Evolutionary conservation across 805 yeast genomes (phyloP), one percentile per base, ranked within the genome.

Genomic region (Metschnikowia continentalis): DNA sequence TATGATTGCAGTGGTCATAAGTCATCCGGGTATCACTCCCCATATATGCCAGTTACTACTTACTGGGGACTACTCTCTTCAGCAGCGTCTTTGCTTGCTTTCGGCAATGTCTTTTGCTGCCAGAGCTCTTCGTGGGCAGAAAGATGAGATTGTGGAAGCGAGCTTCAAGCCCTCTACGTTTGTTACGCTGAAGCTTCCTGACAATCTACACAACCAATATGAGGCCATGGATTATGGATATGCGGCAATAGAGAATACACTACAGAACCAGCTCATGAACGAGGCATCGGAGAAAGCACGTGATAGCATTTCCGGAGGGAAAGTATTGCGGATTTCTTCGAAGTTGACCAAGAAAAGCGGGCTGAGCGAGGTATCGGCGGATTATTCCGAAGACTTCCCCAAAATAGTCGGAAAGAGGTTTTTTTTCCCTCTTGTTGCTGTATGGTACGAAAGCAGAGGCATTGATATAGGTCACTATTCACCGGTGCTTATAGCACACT

Each of bases 31-130:
- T 2, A 58, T 72, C 2, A 82, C 89, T 0, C 61, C 69, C 1
- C 72, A 76, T 26, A 62, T 83, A 0, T 66, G 79, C 38, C 62
- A 71, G 26, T 64, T 84, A 15, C 69, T 90, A 15, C 70, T 81
- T 35, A 73, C 77, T 0, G 90, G 91, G 0, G 99, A 92, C 61
- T 81, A 86, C 54, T 89, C 96, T 0, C 64, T 94, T 17, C 94
- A 87, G 54, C 91, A 85, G 53, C 68, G 98, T 44, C 74, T 91
- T 68, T 69, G 80, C 30, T 72, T 91, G 7, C 65, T 94, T 17
- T 80, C 91, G 4, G 70, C 88, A 0, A 62, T 89, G 11, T 84
- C 91, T 0, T 68, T 90, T 22, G 80, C 88, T 2, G 89, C 90
- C 0, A 68, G 96, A 53, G 90, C 87, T 55, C 71, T 90, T 8